Base-by-base conservation (phyloP, 1,284 basidiomycete species). In the Trametes pubescens region DNA sequence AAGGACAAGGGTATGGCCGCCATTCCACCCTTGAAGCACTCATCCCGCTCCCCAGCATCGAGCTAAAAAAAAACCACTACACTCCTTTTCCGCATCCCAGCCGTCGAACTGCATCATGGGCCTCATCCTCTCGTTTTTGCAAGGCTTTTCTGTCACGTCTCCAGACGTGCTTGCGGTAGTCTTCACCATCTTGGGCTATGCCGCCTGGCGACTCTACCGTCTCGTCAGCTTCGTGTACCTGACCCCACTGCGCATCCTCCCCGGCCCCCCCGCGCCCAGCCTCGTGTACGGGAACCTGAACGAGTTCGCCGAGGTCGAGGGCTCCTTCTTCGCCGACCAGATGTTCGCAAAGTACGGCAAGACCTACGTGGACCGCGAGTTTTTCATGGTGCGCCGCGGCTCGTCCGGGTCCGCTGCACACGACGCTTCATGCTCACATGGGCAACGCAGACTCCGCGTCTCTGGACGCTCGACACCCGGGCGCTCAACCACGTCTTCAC, bases 301-400 rank as follows among this genome's bases (percentile, higher is more conserved):
- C 49, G 79, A 86, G 9, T 77, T 87, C 0, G 73, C 72, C 58
- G 71, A 77, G 2, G 75, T 73, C 8, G 73, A 71, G 4, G 79
- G 84, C 65, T 48, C 78, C 1, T 74, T 74, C 0, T 63, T 82
- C 24, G 79, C 83, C 24, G 82, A 86, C 54, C 69, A 80, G 71
- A 91, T 89, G 89, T 72, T 82, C 1, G 69, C 77, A 44, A 67
- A 85, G 64, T 88, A 88, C 65, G 90, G 90, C 0, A 72, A 65
- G 10, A 85, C 82, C 0, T 69, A 89, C 51, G 79, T 74, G 59
- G 84, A 81, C 58, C 79, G 78, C 56, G 76, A 76, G 1, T 69
- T 85, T 0, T 76, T 88, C 44, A 78, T 78, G 37, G 88, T 88
- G 65, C 56, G 82, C 67, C 32, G 29, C 21, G 29, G 8, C 4